These are phyloP conservation scores for Colletotrichum sojae DNA, from an alignment of 2,329 filamentous ascomycete species.

Conservation along the genomic window DNA sequence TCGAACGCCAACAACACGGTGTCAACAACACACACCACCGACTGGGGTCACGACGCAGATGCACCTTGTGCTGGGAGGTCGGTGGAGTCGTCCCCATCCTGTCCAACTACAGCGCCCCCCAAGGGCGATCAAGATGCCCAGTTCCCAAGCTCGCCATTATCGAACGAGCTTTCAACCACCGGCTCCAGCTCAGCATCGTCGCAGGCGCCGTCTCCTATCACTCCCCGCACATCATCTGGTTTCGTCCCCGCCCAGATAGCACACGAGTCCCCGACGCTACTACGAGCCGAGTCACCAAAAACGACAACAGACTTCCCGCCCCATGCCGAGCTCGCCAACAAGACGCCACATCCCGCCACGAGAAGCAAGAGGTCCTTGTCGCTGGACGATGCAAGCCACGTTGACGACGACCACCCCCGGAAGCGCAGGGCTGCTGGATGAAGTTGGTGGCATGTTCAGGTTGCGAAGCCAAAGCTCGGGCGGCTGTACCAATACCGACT, in stretches of 20 bases:
- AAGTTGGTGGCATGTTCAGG: not conserved
- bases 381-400: not conserved
- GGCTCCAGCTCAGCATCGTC: not conserved
- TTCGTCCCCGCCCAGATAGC: not conserved
- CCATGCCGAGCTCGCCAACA: not conserved
- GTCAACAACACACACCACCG: too few relatives aligned
- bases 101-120: not conserved
- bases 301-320: not conserved
- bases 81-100: not conserved
- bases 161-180: not conserved
- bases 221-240: not conserved
- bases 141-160: not conserved
- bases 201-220: not conserved
- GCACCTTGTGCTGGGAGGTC: too few relatives aligned
- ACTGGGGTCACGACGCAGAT: too few relatives aligned
- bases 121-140: not conserved
- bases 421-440: not conserved
- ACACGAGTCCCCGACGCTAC: not conserved
- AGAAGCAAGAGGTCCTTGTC: not conserved
- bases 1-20: too few relatives aligned
- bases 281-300: not conserved
- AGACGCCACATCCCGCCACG: not conserved
- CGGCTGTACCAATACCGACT: too few relatives aligned
- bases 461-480: too few relatives aligned
- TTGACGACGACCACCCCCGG: not conserved